A percentile compares a stretch with the other conserved stretches of the same genome.
Conservation (phyloP, 805 yeast species). For the Sugiyamaella marilandica region DNA sequence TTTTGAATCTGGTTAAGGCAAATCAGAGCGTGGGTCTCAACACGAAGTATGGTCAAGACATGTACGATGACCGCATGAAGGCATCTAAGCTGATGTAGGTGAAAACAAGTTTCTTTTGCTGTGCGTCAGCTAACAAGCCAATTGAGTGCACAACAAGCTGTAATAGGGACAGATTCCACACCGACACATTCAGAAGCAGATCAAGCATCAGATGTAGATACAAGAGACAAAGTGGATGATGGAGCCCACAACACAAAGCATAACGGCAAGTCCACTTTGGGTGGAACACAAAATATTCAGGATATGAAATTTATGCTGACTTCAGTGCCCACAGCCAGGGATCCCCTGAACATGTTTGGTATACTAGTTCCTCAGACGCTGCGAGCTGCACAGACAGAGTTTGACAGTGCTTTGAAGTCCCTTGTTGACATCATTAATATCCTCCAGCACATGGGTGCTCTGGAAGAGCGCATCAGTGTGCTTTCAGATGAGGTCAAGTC, state of each 20-base stretch:
- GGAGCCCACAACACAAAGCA: conserved; percentile 4
- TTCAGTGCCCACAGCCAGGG: conserved; percentile 14
- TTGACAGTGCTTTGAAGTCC: conserved; percentile 32
- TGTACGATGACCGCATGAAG: conserved; percentile 37
- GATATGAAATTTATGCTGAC: too few species aligned
- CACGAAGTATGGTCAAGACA: conserved; percentile 38
- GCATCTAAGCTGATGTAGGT: conserved; percentile 22
- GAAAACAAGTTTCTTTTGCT: background rate
- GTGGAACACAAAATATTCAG: background rate
- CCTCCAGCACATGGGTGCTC: conserved; percentile 3
- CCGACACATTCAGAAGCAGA: too few species aligned
- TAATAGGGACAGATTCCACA: too few species aligned
- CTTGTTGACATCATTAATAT: conserved; percentile 14
- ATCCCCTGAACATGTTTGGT: conserved; percentile 46
- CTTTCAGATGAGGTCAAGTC: too few species aligned
- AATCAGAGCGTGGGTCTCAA: conserved; percentile 29
- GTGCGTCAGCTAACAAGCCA: background rate
- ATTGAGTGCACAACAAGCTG: background rate
- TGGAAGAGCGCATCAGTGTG: conserved; percentile 3
- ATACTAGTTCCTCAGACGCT: conserved; percentile 43
- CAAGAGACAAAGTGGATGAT: background rate
- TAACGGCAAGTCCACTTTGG: background rate
- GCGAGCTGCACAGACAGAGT: conserved; percentile 37
- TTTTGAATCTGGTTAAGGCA: conserved; percentile 43
- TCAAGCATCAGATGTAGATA: too few species aligned